Evolutionary conservation across 2,329 filamentous ascomycete genomes (phyloP).

Genomic region (Aspergillus eucalypticola): DNA sequence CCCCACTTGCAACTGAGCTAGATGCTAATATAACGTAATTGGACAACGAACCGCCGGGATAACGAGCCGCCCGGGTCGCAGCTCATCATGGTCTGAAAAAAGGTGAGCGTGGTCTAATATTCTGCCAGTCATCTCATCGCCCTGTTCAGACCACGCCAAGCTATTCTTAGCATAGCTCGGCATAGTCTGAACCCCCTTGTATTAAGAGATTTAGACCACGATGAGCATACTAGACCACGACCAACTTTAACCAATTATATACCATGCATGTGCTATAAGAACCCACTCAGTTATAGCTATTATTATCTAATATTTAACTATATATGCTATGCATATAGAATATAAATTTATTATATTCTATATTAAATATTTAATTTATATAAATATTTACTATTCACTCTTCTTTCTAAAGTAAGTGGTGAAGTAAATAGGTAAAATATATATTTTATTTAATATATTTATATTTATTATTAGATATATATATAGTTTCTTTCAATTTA

Average conservation of each 20-base stretch:
- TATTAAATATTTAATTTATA: neutral
- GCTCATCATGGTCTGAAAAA: no score
- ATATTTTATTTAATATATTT: neutral
- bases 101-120: neutral
- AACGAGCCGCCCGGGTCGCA: neutral
- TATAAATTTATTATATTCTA: neutral
- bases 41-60: no score
- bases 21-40: no score
- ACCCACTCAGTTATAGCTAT: neutral
- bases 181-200: neutral
- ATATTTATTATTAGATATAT: slow-evolving; percentile 4
- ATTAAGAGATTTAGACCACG: neutral
- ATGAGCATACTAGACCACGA: neutral
- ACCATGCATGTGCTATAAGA: neutral
- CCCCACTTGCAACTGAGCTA: no score
- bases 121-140: neutral
- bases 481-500: neutral
- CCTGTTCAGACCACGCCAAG: neutral
- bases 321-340: neutral
- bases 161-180: neutral
- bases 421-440: neutral
- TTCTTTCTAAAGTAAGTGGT: neutral
- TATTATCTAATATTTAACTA: neutral
- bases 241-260: neutral
- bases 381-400: neutral